These are phyloP conservation scores for Russula compacta DNA, from an alignment of 768 basidiomycete species.

Conservation along the genomic window DNA sequence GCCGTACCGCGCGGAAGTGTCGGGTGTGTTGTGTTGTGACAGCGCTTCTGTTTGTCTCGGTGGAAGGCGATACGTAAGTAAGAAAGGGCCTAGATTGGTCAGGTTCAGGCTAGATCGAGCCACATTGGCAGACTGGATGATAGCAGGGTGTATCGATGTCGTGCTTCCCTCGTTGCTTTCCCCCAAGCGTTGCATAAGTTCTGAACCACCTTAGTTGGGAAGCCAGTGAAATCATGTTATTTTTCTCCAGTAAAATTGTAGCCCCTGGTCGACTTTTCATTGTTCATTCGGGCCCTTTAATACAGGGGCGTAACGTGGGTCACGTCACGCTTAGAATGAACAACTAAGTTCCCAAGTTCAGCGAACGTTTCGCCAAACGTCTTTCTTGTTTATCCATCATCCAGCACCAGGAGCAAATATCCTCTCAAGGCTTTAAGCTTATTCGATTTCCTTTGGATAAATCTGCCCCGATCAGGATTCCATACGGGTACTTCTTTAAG, in stretches of 20 bases:
- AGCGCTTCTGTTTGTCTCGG: not conserved
- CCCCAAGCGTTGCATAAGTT: not conserved
- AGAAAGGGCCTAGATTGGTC: not conserved
- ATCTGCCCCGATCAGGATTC: slow-evolving; percentile 13
- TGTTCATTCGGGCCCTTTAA: not conserved
- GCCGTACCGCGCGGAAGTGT: slow-evolving; percentile 10
- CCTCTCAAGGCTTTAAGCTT: not conserved
- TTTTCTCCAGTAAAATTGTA: not conserved
- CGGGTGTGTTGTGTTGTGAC: not conserved
- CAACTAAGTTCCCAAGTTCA: slow-evolving; percentile 23
- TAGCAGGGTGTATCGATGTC: too few species aligned
- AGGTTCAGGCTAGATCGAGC: not conserved
- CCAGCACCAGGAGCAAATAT: slow-evolving; percentile 7
- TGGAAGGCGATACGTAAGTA: slow-evolving; percentile 14
- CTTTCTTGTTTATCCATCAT: slow-evolving; percentile 13
- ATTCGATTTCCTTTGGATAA: not conserved
- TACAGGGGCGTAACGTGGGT: slow-evolving; percentile 17
- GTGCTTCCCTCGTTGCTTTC: not conserved
- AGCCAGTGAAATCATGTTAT: not conserved
- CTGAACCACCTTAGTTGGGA: not conserved
- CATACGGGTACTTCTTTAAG: not conserved
- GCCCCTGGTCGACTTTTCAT: not conserved
- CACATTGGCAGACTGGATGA: not conserved
- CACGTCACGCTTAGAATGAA: slow-evolving; percentile 23
- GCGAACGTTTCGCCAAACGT: slow-evolving; percentile 17